Evolutionary conservation across 805 yeast species (phyloP), one percentile per base, ranked within the genome.

Genomic region (Candida qinlingensis): DNA sequence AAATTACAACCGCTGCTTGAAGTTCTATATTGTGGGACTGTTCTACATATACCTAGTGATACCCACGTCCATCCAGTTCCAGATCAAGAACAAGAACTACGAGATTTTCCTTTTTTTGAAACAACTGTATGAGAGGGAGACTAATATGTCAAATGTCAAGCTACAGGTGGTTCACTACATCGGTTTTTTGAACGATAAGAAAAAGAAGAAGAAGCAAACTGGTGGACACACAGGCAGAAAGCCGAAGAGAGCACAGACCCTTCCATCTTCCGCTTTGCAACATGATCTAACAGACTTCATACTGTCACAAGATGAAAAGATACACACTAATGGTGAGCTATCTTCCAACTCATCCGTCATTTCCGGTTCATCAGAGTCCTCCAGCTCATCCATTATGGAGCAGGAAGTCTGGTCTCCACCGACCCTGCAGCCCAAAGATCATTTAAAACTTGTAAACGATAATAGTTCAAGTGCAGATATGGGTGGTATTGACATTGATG

Each of bases 11-110:
- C 64, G 63, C 48, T 64, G 67, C 10, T 52, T 71, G 37, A 58
- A 59, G 35, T 62, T 65, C 25, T 70, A 59, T 47, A 65, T 70
- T 7, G 60, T 69, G 7, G 74, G 74, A 2, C 60, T 69, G 41
- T 66, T 65, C 50, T 67, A 68, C 46, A 48, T 71, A 3, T 69
- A 60, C 52, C 54, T 68, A 28, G 64, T 70, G 8, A 65, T 71
- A 11, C 75, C 75, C 10, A 62, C 54, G 37, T 69, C 73, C 5
- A 66, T 66, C 31, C 74, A 71, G 51, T 71, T 69, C 47, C 71
- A 68, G 48, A 59, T 71, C 29, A 67, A 66, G 53, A 70, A 70
- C 51, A 70, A 67, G 50, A 67, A 69, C 47, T 67, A 64, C 46
- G 65, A 65, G 28, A 57, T 70, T n/a, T 71, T 69, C 42, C 56